These are phyloP conservation scores for Apiospora hydei DNA, from an alignment of 2,329 filamentous ascomycete species.

Conservation along the genomic window DNA sequence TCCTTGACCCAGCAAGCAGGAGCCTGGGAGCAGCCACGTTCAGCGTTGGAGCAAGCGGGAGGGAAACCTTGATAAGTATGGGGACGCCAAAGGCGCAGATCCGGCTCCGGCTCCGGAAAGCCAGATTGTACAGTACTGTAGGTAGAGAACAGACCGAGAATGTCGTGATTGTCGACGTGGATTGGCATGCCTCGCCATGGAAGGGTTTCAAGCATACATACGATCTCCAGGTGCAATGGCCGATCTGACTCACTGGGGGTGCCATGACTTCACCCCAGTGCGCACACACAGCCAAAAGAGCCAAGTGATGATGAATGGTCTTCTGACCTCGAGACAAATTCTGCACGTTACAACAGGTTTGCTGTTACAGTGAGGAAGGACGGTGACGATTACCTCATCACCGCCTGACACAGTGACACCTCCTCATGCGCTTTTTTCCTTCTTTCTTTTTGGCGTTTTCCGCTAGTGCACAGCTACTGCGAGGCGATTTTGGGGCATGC, in stretches of 20 bases:
- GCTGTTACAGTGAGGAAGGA: not conserved
- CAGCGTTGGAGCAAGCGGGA: not conserved
- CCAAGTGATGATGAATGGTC: not conserved
- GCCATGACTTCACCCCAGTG: constrained; percentile 7
- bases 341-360: not conserved
- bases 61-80: not conserved
- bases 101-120: not conserved
- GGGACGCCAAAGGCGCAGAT: not conserved
- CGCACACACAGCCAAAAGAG: not conserved
- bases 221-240: constrained; percentile 14
- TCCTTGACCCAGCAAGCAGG: constrained; percentile 7
- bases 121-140: not conserved
- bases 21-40: not conserved
- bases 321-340: not conserved
- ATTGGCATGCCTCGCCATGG: constrained; percentile 2
- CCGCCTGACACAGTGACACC: not conserved
- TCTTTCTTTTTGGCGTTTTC: not conserved
- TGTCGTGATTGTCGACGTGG: not conserved
- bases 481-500: constrained; percentile 5
- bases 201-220: not conserved
- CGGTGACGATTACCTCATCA: constrained; percentile 13
- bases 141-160: not conserved
- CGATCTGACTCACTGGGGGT: not conserved
- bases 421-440: not conserved
- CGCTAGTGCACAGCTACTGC: not conserved